Evolutionary conservation across 768 basidiomycete genomes (phyloP).

Genomic region (Russula virescens): DNA sequence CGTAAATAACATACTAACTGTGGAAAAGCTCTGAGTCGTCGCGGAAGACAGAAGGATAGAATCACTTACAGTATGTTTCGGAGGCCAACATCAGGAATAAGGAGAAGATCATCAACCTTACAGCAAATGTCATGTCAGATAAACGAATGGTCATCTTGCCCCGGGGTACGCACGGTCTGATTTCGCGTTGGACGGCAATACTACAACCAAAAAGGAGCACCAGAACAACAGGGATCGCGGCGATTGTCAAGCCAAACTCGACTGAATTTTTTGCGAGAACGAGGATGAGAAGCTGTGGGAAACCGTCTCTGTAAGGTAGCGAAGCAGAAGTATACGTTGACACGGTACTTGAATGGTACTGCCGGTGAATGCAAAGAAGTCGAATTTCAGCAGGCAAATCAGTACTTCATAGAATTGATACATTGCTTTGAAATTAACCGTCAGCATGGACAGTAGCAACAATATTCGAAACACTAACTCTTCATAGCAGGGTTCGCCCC

Average conservation of each 20-base stretch:
- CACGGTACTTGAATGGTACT: conserved; percentile 74
- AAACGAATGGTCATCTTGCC: not conserved
- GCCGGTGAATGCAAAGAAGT: conserved; percentile 84
- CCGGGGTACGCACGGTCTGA: conserved; percentile 55
- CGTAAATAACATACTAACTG: conserved; percentile 6
- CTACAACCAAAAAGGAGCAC: conserved; percentile 58
- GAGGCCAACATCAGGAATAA: conserved; percentile 76
- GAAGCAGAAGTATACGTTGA: conserved; percentile 1
- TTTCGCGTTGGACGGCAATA: conserved; percentile 70
- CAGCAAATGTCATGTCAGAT: conserved; percentile 7
- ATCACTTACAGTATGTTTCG: conserved; percentile 62
- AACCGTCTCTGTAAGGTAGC: not conserved
- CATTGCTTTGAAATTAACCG: conserved; percentile 52
- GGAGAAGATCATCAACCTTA: conserved; percentile 66
- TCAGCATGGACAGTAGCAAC: conserved; percentile 12
- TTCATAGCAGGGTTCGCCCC: conserved; percentile 84
- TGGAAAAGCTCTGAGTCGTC: conserved; percentile 3
- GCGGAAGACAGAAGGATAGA: not conserved
- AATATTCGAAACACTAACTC: conserved; percentile 39
- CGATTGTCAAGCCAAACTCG: conserved; percentile 78
- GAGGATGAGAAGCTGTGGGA: conserved; percentile 68
- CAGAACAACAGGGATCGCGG: conserved; percentile 77
- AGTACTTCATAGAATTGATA: conserved; percentile 85
- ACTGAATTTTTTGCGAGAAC: conserved; percentile 58
- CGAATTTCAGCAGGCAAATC: conserved; percentile 84